Base-by-base conservation (phyloP, 306 rosid species). In the Macrotyloma uniflorum region DNA sequence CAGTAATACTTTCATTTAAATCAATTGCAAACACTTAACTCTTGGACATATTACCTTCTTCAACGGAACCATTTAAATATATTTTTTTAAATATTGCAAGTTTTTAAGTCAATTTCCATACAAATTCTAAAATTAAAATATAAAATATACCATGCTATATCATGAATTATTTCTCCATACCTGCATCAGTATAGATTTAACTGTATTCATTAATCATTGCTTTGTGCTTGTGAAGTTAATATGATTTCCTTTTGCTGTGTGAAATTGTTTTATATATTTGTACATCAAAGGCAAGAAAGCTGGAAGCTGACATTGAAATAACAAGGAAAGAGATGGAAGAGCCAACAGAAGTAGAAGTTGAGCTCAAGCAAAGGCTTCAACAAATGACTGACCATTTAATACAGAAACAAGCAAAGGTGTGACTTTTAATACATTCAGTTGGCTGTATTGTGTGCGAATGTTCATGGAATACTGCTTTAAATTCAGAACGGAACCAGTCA, bases 321-420 rank as follows among this genome's bases (percentile, higher is more conserved):
- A 86, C 91, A 69, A 91, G 93, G 87, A 95, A 85, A 85, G 99
- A 88, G 66, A 86, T 93, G 36, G 99, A 95, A 86, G 94, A 95
- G 61, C 98, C 98, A 59, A 93, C 97, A 28, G 93, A 91, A 79
- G 84, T 93, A 73, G 99, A 95, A 83, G 67, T 89, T 75, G 97
- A 93, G 92, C 90, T 95, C 75, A 86, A 90, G 89, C 90, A 87
- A 80, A 91, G 97, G 88, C 96, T 95, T 85, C 78, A 81, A 65
- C 99, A 90, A 85, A 87, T 95, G 97, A 95, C 99, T 70, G 98
- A 95, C 61, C 98, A 95, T 91, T 93, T 95, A 85, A 95, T 95
- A 83, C 96, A 88, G 78, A 95, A 88, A 85, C 99, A 95, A 87
- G 85, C 96, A 46, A 94, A 95, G 99, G 99, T 91, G 70, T 66